These are phyloP conservation scores for Daedaleopsis nitida DNA, from an alignment of 768 basidiomycete species.

Conservation along the genomic window DNA sequence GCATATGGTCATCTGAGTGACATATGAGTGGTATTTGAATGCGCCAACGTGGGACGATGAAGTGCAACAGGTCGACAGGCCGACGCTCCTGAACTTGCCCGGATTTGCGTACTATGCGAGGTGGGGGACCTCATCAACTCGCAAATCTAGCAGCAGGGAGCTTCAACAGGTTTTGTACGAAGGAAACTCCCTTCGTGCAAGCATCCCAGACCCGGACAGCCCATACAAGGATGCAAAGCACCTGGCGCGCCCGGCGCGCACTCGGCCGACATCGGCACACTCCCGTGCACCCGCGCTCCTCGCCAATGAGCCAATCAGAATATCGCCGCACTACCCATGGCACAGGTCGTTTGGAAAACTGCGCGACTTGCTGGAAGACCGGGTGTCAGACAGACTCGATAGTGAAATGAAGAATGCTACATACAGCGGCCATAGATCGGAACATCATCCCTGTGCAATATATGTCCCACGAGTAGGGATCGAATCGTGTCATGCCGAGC, in stretches of 20 bases:
- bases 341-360: neutral
- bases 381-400: no score
- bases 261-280: neutral
- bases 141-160: no score
- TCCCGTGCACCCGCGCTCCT: neutral
- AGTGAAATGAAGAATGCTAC: neutral
- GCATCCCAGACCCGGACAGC: neutral
- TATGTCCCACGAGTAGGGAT: conserved; percentile 16
- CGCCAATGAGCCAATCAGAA: neutral
- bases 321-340: neutral
- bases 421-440: neutral
- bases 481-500: conserved; percentile 1
- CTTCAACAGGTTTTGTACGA: no score
- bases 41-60: no score
- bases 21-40: no score
- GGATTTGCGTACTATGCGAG: no score
- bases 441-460: conserved; percentile 1
- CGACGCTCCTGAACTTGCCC: no score
- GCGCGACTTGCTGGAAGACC: neutral
- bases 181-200: no score
- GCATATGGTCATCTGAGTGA: no score
- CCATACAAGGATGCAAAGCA: neutral
- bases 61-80: no score
- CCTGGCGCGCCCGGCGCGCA: neutral
- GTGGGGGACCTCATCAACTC: no score